Evolutionary conservation across 768 basidiomycete genomes (phyloP).

Genomic region (Dacryopinax primogenitus): DNA sequence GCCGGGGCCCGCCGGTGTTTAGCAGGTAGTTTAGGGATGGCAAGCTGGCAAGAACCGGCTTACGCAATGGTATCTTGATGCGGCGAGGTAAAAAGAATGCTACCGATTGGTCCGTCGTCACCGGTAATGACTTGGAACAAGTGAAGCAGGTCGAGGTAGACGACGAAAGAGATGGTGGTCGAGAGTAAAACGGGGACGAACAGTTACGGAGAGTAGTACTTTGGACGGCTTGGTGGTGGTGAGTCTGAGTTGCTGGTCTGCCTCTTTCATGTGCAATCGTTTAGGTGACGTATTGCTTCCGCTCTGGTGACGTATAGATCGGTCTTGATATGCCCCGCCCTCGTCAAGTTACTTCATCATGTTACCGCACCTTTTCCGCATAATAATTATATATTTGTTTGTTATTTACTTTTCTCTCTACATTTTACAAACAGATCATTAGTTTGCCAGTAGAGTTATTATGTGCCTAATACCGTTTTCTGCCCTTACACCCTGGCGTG

Average conservation of each 20-base stretch:
- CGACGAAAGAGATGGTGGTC: background rate
- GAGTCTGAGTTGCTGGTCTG: background rate
- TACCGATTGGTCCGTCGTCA: background rate
- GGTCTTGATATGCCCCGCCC: too few species aligned
- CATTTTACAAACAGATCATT: too few species aligned
- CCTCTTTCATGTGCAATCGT: background rate
- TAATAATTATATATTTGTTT: too few species aligned
- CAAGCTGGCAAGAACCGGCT: slow-evolving; percentile 6
- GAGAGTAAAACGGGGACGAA: background rate
- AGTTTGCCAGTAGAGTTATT: too few species aligned
- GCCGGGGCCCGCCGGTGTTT: background rate
- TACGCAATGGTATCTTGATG: background rate
- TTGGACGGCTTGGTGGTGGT: background rate
- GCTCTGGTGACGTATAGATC: background rate
- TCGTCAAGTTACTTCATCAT: too few species aligned
- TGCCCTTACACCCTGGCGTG: too few species aligned
- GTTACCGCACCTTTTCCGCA: too few species aligned
- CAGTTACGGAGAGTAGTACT: background rate
- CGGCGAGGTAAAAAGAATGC: background rate
- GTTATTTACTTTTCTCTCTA: too few species aligned
- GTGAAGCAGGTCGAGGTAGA: background rate
- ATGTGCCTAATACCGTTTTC: too few species aligned
- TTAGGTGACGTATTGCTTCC: slow-evolving; percentile 9
- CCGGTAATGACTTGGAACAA: background rate
- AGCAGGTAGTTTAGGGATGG: background rate